Conservation (phyloP, 352 stramenopile genomes). For the Pythium rhizo-oryzae region DNA sequence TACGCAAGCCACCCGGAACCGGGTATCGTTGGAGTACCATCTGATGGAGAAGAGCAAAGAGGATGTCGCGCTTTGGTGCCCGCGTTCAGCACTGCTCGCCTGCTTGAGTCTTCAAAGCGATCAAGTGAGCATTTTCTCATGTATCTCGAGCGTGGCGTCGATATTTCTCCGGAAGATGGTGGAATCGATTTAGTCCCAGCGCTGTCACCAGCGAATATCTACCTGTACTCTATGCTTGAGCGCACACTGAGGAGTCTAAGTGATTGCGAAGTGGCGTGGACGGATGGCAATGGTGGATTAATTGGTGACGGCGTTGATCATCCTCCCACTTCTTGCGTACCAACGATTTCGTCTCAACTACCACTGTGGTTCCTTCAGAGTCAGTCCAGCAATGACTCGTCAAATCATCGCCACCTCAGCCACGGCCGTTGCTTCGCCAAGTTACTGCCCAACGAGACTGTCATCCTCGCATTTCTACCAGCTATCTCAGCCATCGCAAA, state of each 20-base stretch:
- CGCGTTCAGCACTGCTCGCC: slow-evolving; percentile 82
- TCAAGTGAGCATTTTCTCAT: slow-evolving; percentile 86
- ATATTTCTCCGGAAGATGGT: slow-evolving; percentile 4
- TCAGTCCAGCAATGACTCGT: not conserved
- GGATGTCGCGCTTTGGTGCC: slow-evolving; percentile 52
- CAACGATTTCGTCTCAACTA: slow-evolving; percentile 53
- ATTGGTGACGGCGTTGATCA: not conserved
- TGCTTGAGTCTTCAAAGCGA: slow-evolving; percentile 65
- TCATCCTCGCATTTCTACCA: slow-evolving; percentile 82
- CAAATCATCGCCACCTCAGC: slow-evolving; percentile 37
- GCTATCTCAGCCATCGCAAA: slow-evolving; percentile 59
- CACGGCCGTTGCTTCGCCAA: slow-evolving; percentile 89
- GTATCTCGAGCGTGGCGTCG: slow-evolving; percentile 59
- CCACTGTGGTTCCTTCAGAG: slow-evolving; percentile 72
- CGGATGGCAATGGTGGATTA: slow-evolving; percentile 38
- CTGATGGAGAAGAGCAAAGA: not conserved
- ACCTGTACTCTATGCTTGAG: slow-evolving; percentile 89
- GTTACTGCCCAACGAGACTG: slow-evolving; percentile 63
- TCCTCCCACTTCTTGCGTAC: not conserved
- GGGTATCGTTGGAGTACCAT: slow-evolving; percentile 41
- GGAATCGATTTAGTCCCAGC: not conserved
- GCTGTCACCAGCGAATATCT: slow-evolving; percentile 71
- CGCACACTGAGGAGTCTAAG: slow-evolving; percentile 73
- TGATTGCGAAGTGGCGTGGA: slow-evolving; percentile 88
- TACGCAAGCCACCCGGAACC: slow-evolving; percentile 29